phyloP scores from a whole-genome alignment of 805 yeast genomes.

The Brettanomyces sp. region DNA sequence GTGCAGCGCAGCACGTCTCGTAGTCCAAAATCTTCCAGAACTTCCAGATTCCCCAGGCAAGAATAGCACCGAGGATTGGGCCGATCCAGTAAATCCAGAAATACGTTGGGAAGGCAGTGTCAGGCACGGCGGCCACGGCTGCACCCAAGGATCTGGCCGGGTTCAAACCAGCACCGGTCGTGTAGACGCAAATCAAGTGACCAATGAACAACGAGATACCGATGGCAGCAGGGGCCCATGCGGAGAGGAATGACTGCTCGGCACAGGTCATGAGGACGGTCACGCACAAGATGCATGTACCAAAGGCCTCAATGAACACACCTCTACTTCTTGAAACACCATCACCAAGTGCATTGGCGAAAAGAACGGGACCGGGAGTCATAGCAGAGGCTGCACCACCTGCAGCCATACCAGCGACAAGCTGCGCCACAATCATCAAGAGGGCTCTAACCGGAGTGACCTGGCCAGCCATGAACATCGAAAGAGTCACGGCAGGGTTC shows the following conservation, averaged over 20 bases:
- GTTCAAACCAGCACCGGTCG: conserved; percentile 87
- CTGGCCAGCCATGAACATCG: conserved; percentile 65
- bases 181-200: conserved; percentile 71
- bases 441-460: conserved; percentile 64
- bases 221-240: conserved; percentile 73
- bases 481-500: conserved; percentile 80
- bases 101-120: conserved; percentile 63
- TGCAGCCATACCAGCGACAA: conserved; percentile 85
- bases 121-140: conserved; percentile 43
- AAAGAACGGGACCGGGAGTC: conserved; percentile 72
- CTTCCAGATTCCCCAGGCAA: conserved; percentile 64
- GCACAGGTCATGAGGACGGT: conserved; percentile 79
- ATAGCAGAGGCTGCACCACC: conserved; percentile 81
- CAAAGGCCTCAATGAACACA: conserved; percentile 73
- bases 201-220: conserved; percentile 77
- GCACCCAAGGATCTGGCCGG: conserved; percentile 91
- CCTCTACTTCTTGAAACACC: conserved; percentile 69
- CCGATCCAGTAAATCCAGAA: conserved; percentile 95
- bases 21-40: conserved; percentile 56
- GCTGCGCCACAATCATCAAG: conserved; percentile 56
- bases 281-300: conserved; percentile 61
- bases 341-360: conserved; percentile 64
- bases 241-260: conserved; percentile 68
- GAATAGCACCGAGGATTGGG: conserved; percentile 60
- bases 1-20: conserved; percentile 30